Conservation (phyloP, 1,139 yeast species). For the Debaryomyces subglobosus region DNA sequence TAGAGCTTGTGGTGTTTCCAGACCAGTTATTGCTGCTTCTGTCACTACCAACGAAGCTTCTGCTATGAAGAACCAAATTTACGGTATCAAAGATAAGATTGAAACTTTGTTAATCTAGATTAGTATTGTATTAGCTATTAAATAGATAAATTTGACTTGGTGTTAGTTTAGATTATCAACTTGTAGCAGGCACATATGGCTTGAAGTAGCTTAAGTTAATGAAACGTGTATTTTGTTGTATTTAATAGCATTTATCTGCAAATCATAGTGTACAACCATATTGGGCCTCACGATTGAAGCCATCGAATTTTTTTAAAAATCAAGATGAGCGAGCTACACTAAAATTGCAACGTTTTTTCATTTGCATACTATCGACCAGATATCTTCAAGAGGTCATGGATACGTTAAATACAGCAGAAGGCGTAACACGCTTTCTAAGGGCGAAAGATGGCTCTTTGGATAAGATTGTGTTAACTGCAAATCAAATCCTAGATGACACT, state of each 20-base stretch:
- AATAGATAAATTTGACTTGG: conserved; percentile 2
- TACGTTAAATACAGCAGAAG: conserved; percentile 51
- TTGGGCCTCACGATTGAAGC: conserved; percentile 1
- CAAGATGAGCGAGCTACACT: background rate
- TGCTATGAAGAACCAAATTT: conserved; percentile 95
- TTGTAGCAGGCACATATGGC: background rate
- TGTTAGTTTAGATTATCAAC: background rate
- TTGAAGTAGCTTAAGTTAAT: background rate
- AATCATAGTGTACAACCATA: background rate
- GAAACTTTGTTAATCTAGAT: conserved; percentile 90
- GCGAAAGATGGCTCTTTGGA: conserved; percentile 51
- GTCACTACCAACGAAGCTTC: conserved; percentile 99
- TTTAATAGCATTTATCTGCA: background rate
- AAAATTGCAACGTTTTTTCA: background rate
- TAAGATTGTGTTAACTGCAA: conserved; percentile 48
- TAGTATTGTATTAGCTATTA: background rate
- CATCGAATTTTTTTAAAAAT: conserved; percentile 4
- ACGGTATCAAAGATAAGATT: conserved; percentile 97
- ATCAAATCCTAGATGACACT: conserved; percentile 40
- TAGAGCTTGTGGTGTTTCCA: conserved; percentile 99
- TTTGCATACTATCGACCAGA: background rate
- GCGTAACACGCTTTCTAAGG: conserved; percentile 65
- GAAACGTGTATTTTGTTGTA: background rate
- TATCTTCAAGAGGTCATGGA: conserved; percentile 18
- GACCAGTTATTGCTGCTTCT: conserved; percentile 99